Conservation (phyloP, 2,329 filamentous ascomycete genomes). For the Dactylellina haptotyla region DNA sequence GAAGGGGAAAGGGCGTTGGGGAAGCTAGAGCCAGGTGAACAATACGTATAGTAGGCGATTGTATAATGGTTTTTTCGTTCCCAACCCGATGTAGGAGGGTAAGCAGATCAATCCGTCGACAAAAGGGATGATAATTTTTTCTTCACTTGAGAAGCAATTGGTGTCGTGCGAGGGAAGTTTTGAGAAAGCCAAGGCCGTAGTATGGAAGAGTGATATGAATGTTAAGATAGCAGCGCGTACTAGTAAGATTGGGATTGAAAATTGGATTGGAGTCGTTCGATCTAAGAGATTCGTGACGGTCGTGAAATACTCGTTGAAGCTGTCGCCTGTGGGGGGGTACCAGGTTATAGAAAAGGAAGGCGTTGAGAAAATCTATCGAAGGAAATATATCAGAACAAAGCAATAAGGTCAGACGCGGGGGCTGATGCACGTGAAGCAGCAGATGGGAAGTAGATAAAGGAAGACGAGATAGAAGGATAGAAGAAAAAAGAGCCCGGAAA, state of each 20-base stretch:
- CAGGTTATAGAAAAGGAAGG: conserved; percentile 7
- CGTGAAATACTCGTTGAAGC: conserved; percentile 40
- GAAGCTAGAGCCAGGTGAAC: background rate
- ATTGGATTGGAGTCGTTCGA: conserved; percentile 19
- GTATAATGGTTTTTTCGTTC: background rate
- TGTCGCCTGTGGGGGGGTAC: conserved; percentile 5
- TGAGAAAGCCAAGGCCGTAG: too few relatives aligned
- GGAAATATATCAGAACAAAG: too few relatives aligned
- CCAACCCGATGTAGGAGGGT: conserved; percentile 1
- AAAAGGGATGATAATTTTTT: background rate
- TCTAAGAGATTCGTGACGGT: conserved; percentile 53
- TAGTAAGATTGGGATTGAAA: background rate
- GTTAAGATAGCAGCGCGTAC: background rate
- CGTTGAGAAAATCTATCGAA: conserved; percentile 19
- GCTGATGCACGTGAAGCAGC: too few relatives aligned
- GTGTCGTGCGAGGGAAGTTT: background rate
- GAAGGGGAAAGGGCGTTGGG: too few relatives aligned
- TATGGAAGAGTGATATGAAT: too few relatives aligned
- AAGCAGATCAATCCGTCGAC: background rate
- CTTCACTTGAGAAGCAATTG: background rate
- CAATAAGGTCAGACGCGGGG: too few relatives aligned
- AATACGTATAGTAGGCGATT: background rate
- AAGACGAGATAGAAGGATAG: conserved; percentile 23
- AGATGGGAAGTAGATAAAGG: too few relatives aligned
- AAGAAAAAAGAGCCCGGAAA: conserved; percentile 13